Evolutionary conservation across 1,139 yeast species (phyloP).

Genomic region (Lodderomyces oxycetoniae): DNA sequence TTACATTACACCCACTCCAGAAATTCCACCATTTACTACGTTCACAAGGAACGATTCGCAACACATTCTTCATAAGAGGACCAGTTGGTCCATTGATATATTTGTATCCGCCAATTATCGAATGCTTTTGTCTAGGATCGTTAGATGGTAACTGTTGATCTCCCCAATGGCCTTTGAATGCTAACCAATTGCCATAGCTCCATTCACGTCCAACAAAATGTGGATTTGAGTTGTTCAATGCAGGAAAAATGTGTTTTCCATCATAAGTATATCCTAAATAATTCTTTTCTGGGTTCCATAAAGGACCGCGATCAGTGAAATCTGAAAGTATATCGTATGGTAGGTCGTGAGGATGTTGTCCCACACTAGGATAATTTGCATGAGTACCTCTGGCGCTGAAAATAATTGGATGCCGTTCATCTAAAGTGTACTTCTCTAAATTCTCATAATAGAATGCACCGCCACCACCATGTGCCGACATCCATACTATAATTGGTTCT

Average conservation of each 20-base stretch:
- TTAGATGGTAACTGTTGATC: constrained; percentile 60
- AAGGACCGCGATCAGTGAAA: constrained; percentile 89
- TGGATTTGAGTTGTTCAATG: constrained; percentile 34
- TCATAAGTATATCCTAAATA: constrained; percentile 77
- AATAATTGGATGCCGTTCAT: constrained; percentile 58
- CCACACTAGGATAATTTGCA: constrained; percentile 94
- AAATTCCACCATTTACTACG: constrained; percentile 83
- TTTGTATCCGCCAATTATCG: constrained; percentile 78
- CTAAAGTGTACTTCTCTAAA: constrained; percentile 59
- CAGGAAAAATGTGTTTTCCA: constrained; percentile 44
- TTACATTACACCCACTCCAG: constrained; percentile 72
- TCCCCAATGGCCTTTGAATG: constrained; percentile 88
- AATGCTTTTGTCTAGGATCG: constrained; percentile 79
- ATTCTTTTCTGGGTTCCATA: constrained; percentile 89
- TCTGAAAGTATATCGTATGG: constrained; percentile 89
- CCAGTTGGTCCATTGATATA: constrained; percentile 92
- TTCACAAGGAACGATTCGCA: constrained; percentile 71
- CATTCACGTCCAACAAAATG: constrained; percentile 52
- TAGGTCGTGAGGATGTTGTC: constrained; percentile 92
- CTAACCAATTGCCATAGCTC: constrained; percentile 72
- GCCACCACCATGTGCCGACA: constrained; percentile 98
- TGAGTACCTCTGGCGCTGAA: constrained; percentile 95
- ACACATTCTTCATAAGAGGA: constrained; percentile 73
- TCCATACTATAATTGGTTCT: constrained; percentile 86
- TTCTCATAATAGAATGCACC: constrained; percentile 77